A percentile compares a stretch with the other conserved stretches of the same genome.
phyloP scores from a whole-genome alignment of 1,284 basidiomycete species.

The Irpex rosettiformis region DNA sequence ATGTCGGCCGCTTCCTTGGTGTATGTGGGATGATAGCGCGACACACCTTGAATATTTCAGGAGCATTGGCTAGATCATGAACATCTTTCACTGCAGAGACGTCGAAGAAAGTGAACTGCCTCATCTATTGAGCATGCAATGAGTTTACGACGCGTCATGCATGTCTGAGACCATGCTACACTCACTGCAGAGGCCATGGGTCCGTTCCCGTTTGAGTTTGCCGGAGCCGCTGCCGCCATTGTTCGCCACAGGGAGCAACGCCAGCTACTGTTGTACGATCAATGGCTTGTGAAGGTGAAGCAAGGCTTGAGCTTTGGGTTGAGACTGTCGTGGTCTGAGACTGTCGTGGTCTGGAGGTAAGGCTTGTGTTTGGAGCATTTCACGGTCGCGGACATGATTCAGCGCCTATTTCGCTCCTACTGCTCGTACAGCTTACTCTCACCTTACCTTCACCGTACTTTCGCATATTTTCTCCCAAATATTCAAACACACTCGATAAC shows the following conservation, averaged over 20 bases:
- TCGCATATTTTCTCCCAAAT: too few relatives aligned
- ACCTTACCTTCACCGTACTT: too few relatives aligned
- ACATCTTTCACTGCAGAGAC: conserved; percentile 72
- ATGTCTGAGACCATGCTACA: conserved; percentile 8
- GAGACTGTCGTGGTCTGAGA: background rate
- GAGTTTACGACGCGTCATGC: background rate
- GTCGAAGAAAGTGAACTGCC: conserved; percentile 85
- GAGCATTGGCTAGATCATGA: conserved; percentile 71
- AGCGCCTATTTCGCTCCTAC: background rate
- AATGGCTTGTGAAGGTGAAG: background rate
- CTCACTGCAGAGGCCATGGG: conserved; percentile 36
- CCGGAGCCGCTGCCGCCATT: background rate
- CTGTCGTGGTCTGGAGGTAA: background rate
- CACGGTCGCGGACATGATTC: background rate
- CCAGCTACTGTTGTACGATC: background rate
- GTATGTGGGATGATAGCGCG: background rate
- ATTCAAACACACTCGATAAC: too few relatives aligned
- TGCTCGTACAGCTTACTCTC: too few relatives aligned
- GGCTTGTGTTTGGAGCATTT: background rate
- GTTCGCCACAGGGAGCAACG: background rate
- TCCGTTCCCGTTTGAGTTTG: background rate
- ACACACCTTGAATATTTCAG: conserved; percentile 73
- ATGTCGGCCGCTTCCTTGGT: background rate
- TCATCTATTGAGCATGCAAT: conserved; percentile 48
- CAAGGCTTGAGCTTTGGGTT: background rate